Evolutionary conservation across 2,329 filamentous ascomycete genomes (phyloP).

Genomic region (Xylaria sp.): DNA sequence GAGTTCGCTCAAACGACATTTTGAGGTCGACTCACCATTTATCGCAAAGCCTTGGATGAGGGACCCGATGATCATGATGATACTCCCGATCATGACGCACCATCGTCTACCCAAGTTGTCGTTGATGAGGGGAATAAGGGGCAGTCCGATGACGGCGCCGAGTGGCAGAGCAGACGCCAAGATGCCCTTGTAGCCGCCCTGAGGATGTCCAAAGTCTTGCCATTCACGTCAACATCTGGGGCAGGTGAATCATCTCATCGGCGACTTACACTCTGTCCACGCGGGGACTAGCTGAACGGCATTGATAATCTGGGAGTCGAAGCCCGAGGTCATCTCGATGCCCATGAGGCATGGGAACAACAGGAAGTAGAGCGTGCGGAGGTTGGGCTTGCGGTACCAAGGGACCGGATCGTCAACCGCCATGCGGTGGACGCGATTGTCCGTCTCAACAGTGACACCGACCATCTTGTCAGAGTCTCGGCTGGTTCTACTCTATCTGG

Average conservation of each 20-base stretch:
- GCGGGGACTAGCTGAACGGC: slow-evolving; percentile 46
- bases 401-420: slow-evolving; percentile 48
- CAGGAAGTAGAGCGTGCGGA: slow-evolving; percentile 58
- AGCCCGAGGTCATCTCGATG: slow-evolving; percentile 65
- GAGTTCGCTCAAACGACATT: not conserved
- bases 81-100: slow-evolving; percentile 58
- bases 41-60: slow-evolving; percentile 57
- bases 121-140: slow-evolving; percentile 58
- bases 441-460: slow-evolving; percentile 33
- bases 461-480: slow-evolving; percentile 34
- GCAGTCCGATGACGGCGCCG: slow-evolving; percentile 56
- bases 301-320: slow-evolving; percentile 53
- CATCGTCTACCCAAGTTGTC: slow-evolving; percentile 55
- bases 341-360: slow-evolving; percentile 64
- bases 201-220: slow-evolving; percentile 41
- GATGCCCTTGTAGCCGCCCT: slow-evolving; percentile 48
- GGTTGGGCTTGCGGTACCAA: slow-evolving; percentile 63
- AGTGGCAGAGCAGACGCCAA: slow-evolving; percentile 58
- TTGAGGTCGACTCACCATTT: slow-evolving; percentile 43
- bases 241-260: not conserved
- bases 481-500: not conserved
- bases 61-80: slow-evolving; percentile 58
- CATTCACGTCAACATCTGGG: slow-evolving; percentile 4
- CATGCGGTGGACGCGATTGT: slow-evolving; percentile 47
- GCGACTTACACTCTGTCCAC: slow-evolving; percentile 43